Base-by-base conservation (phyloP, 2,329 filamentous ascomycete genomes). In the Thermothelomyces thermophilus region DNA sequence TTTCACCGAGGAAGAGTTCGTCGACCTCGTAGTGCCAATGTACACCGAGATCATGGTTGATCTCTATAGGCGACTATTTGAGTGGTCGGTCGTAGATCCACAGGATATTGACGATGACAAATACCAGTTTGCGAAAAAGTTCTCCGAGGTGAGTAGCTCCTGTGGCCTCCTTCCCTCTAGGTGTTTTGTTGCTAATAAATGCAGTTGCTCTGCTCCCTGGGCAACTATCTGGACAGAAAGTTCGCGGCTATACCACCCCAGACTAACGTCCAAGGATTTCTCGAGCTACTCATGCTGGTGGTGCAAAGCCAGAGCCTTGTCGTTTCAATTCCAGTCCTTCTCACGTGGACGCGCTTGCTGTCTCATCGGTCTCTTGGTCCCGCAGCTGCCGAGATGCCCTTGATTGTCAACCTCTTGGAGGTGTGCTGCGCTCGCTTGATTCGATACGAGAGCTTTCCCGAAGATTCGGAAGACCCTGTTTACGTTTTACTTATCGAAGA, bases 91-190 rank as follows among this genome's bases (percentile, higher is more conserved):
- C 10, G 83, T 91, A 37, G 85, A 90, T 56, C 79, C 88, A 3
- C 80, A 87, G 52, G 85, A 95, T 59, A 82, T 95, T 51, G 87
- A 96, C 58, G 89, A 95, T 62, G 84, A 90, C 62, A 94, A 90
- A 64, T 97, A 98, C 65, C 82, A 88, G 48, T 82, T 96, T 58
- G 83, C 87, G 35, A 97, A 97, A 71, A 96, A 95, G 68, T 80
- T 97, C 41, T 90, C 90, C 1, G 93, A 98, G 79, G 87, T 90
- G 75, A 57, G 70, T 41, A 41, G 7, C 41, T 31, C 22, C 3
- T 8, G 11, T 5, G 20, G 16, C 4, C 17, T 19, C 6, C 19
- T 8, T 20, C 16, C 16, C 22, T 42, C 19, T 3, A 5, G 8
- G 14, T 14, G 1, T 1, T 8, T 20, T 8, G 2, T 46, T 46